These are phyloP conservation scores for Tricholomella constricta DNA, from an alignment of 768 basidiomycete genomes.

Conservation along the genomic window DNA sequence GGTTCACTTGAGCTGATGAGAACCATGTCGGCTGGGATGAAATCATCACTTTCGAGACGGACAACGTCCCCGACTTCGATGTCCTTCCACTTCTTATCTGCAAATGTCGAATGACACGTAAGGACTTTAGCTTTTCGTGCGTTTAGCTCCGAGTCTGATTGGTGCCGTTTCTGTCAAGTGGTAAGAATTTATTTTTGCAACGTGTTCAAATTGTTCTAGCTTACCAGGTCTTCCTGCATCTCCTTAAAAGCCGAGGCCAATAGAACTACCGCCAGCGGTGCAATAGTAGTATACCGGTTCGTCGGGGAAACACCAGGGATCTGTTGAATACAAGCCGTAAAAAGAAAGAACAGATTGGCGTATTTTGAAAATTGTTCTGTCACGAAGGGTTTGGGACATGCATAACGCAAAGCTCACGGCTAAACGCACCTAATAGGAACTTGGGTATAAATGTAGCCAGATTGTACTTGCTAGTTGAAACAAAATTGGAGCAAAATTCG, in stretches of 20 bases:
- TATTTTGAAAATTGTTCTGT: conserved; percentile 98
- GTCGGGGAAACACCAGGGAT: conserved; percentile 98
- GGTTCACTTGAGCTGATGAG: conserved; percentile 91
- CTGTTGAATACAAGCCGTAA: conserved; percentile 96
- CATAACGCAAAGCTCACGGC: background rate
- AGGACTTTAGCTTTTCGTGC: conserved; percentile 80
- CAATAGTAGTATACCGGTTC: conserved; percentile 93
- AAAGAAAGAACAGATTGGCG: conserved; percentile 97
- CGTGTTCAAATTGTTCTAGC: conserved; percentile 29
- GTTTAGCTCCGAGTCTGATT: conserved; percentile 92
- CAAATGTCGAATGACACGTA: conserved; percentile 61
- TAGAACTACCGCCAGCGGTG: conserved; percentile 83
- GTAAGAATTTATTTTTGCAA: conserved; percentile 13
- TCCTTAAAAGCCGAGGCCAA: conserved; percentile 96
- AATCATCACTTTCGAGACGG: conserved; percentile 87
- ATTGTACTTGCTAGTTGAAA: conserved; percentile 97
- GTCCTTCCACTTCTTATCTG: conserved; percentile 82
- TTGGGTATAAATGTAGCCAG: conserved; percentile 85
- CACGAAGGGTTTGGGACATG: background rate
- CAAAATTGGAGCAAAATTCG: conserved; percentile 77
- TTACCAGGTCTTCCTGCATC: conserved; percentile 87
- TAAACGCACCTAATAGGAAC: conserved; percentile 79
- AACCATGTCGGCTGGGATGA: conserved; percentile 94
- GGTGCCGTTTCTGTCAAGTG: conserved; percentile 82
- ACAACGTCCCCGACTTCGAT: conserved; percentile 91